A percentile compares a stretch with the other conserved stretches of the same genome.
Conservation (phyloP, 805 yeast species). For the Kockiozyma suomiensis region DNA sequence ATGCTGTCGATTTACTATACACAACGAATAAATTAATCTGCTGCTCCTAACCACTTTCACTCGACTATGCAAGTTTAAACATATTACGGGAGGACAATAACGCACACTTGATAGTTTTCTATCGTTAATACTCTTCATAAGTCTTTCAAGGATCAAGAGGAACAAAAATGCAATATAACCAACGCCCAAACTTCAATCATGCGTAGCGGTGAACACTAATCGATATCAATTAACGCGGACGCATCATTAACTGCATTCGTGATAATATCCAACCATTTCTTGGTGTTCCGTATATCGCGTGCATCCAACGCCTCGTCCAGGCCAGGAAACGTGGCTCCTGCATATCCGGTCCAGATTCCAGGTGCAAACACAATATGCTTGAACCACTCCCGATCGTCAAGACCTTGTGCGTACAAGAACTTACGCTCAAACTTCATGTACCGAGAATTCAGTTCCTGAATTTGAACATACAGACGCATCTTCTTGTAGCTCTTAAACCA, state of each 20-base stretch:
- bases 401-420: conserved; percentile 53
- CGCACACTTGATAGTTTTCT: too few species aligned
- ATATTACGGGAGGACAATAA: too few species aligned
- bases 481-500: conserved; percentile 71
- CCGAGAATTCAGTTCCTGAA: conserved; percentile 51
- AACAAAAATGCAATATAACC: background rate
- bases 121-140: too few species aligned
- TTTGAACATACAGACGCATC: conserved; percentile 57
- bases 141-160: too few species aligned
- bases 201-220: background rate
- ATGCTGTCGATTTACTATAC: background rate
- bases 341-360: conserved; percentile 62
- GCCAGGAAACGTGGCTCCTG: conserved; percentile 61
- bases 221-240: conserved; percentile 43
- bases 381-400: conserved; percentile 58
- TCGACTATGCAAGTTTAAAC: background rate
- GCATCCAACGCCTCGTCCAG: conserved; percentile 59
- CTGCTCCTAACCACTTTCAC: too few species aligned
- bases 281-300: conserved; percentile 43
- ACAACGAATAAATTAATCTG: too few species aligned
- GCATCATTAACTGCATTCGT: conserved; percentile 33
- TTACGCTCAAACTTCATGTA: conserved; percentile 50
- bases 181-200: background rate
- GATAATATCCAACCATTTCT: conserved; percentile 47
- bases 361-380: conserved; percentile 63